Base-by-base conservation (phyloP, 345 rosid species). In the Anacardium occidentale region DNA sequence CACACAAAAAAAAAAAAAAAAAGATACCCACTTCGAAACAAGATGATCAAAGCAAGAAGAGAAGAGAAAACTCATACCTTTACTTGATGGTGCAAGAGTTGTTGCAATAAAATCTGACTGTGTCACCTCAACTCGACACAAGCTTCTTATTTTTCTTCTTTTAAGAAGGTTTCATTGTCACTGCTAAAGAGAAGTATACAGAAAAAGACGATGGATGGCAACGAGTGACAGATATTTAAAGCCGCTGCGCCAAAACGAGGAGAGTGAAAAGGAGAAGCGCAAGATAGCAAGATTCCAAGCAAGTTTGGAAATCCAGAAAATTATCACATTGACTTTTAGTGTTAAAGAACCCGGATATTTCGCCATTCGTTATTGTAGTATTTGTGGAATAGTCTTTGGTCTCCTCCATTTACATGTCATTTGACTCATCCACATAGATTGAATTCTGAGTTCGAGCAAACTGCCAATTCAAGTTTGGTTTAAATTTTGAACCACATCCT, bases 271-370 rank as follows among this genome's bases (percentile, higher is more conserved):
- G n/a, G 53, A 34, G 9, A 24, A 24, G 56, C 74, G 57, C 37
- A 69, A 18, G 63, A 54, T 55, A 69, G 63, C 20, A 34, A 53
- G 60, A 53, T 34, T 24, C 61, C 62, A 40, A 55, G 72, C 32
- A 52, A 69, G 9, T 22, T 20, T 34, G 45, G 12, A 0, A 18
- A 18, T 20, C 25, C 8, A 7, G 57, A 66, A 48, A 25, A 12
- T 25, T n/a, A 5, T 8, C 3, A 25, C 32, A n/a, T 68, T 68
- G 71, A 53, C 60, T 53, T 37, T 37, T 37, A 34, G 21, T 3
- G 11, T 68, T 47, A 13, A 14, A 25, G 0, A 66, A 24, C 69
- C 44, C 59, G 59, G 32, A n/a, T 51, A 17, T 51, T 51, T 0
- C 59, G 70, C 26, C 12, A 2, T 10, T 40, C 12, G 4, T 17